Evolutionary conservation across 2,329 filamentous ascomycete genomes (phyloP), one percentile per base, ranked within the genome.

Genomic region (Sphaerulina populicola): DNA sequence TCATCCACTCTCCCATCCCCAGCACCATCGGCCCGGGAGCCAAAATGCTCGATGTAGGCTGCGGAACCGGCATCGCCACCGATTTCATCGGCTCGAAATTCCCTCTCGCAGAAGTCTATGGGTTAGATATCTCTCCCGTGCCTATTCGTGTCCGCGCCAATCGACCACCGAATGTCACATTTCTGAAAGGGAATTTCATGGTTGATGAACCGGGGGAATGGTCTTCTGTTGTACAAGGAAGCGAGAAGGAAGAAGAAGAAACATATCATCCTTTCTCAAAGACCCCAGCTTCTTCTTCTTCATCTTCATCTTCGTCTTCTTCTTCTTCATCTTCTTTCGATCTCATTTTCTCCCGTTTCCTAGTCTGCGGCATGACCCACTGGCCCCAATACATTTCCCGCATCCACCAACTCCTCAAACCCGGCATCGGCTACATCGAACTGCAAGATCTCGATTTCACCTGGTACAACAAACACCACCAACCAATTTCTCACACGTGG

Each of bases 31-130:
- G 33, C 23, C 23, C 6, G 9, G 4, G 30, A 30, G 45, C 36
- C 45, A 40, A 18, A 21, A 52, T 58, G 30, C 58, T 61, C 29
- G 58, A 61, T 44, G 49, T 61, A 11, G 58, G 58, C 40, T 58
- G 55, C 37, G 73, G 72, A 6, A 57, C 55, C 6, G 59, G 59
- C 3, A 45, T 54, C 37, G 44, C 52, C 62, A 72, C 45, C 66
- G 55, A 49, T 39, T 48, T 51, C 27, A 48, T 58, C 21, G 58
- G 46, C 36, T 45, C 18, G 10, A 49, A 51, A 31, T 57, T 49
- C 39, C 53, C 45, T 15, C 54, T 64, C 9, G 60, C 66, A 9
- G 53, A 67, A 48, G 61, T 70, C 8, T 62, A 61, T 45, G 68
- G 64, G 29, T 66, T 65, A 14, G 69, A 72, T 54, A 59, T 69